Evolutionary conservation across 768 basidiomycete genomes (phyloP).

Genomic region (Hericium coralloides): DNA sequence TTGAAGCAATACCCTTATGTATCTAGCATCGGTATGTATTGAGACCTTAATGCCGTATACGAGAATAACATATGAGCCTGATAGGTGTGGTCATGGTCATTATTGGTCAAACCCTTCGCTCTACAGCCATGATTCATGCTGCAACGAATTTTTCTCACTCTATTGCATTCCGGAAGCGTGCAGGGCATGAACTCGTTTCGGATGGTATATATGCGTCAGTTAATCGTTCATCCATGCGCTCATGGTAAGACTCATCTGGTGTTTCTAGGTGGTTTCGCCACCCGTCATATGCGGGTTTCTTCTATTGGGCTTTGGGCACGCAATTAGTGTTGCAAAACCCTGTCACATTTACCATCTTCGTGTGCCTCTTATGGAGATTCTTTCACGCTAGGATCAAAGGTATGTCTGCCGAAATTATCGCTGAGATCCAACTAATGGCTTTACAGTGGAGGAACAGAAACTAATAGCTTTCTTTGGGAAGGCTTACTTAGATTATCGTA

Average conservation of each 20-base stretch:
- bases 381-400: slow-evolving; percentile 76
- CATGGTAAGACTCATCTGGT: not conserved
- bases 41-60: not conserved
- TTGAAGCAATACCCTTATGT: slow-evolving; percentile 53
- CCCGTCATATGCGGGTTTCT: slow-evolving; percentile 95
- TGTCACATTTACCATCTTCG: slow-evolving; percentile 57
- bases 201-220: slow-evolving; percentile 83
- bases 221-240: not conserved
- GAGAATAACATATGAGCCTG: not conserved
- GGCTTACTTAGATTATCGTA: slow-evolving; percentile 71
- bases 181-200: slow-evolving; percentile 74
- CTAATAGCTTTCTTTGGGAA: slow-evolving; percentile 86
- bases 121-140: slow-evolving; percentile 94
- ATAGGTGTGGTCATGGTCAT: slow-evolving; percentile 59
- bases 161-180: slow-evolving; percentile 66
- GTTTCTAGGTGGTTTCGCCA: slow-evolving; percentile 71
- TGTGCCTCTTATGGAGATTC: slow-evolving; percentile 72
- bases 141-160: slow-evolving; percentile 89
- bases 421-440: not conserved
- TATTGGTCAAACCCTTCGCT: slow-evolving; percentile 71
- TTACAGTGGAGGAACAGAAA: slow-evolving; percentile 69
- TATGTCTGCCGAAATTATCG: slow-evolving; percentile 28
- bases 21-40: slow-evolving; percentile 41
- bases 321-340: slow-evolving; percentile 89
- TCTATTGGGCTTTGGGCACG: slow-evolving; percentile 95